These are phyloP conservation scores for Fonsecaea pedrosoi DNA, from an alignment of 2,329 filamentous ascomycete genomes.

Conservation along the genomic window DNA sequence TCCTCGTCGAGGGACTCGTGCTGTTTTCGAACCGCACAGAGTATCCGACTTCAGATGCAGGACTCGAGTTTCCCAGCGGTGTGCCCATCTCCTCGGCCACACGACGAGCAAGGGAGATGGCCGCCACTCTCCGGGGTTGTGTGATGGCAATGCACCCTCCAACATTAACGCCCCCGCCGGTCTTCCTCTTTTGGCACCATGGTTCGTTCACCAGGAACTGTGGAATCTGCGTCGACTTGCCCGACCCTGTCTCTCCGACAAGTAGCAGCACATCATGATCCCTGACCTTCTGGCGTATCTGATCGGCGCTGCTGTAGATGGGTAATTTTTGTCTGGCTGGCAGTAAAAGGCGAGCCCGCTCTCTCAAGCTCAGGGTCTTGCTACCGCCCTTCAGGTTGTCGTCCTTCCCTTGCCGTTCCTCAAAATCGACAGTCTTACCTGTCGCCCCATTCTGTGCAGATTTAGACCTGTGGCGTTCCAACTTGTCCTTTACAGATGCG, in stretches of 20 bases:
- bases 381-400: not conserved
- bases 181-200: constrained; percentile 69
- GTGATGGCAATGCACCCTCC: constrained; percentile 91
- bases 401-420: not conserved
- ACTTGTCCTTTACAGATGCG: not conserved
- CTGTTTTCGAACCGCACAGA: constrained; percentile 93
- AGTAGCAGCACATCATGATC: constrained; percentile 79
- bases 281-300: constrained; percentile 70
- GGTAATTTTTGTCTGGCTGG: constrained; percentile 71
- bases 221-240: constrained; percentile 95
- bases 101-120: constrained; percentile 85
- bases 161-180: constrained; percentile 50
- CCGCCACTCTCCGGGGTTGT: constrained; percentile 90
- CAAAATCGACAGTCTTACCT: constrained; percentile 11
- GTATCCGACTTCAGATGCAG: constrained; percentile 78
- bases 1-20: constrained; percentile 77
- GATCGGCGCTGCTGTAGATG: constrained; percentile 75
- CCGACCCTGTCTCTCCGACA: constrained; percentile 92
- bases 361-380: constrained; percentile 43
- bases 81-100: constrained; percentile 84
- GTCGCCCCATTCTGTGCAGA: not conserved
- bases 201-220: constrained; percentile 81
- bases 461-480: not conserved
- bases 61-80: constrained; percentile 63
- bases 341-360: constrained; percentile 57